Evolutionary conservation across 495 filamentous ascomycete species (phyloP).

Genomic region (Lentithecium fluviatile): DNA sequence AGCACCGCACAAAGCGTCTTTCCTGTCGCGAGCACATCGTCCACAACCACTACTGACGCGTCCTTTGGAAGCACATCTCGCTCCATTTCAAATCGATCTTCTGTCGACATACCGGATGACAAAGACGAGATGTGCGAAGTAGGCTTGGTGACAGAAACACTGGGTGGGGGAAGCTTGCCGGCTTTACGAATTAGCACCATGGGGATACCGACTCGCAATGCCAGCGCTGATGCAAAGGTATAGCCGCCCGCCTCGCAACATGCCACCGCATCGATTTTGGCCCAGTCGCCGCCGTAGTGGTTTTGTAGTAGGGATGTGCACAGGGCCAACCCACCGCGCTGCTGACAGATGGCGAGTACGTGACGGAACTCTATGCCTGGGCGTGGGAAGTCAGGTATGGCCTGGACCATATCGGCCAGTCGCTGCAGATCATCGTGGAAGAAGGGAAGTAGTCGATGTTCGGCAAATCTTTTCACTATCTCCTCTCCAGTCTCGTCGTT

Average conservation of each 20-base stretch:
- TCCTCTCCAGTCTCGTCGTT: conserved; percentile 50
- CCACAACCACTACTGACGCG: conserved; percentile 57
- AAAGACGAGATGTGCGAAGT: conserved; percentile 59
- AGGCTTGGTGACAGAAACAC: conserved; percentile 51
- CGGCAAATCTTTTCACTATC: conserved; percentile 47
- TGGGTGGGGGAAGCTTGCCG: conserved; percentile 61
- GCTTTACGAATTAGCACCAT: conserved; percentile 58
- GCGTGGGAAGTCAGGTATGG: conserved; percentile 53
- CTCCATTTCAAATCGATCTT: conserved; percentile 55
- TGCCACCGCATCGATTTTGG: conserved; percentile 48
- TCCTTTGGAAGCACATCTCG: conserved; percentile 47
- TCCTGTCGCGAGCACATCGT: conserved; percentile 64
- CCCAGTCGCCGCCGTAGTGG: conserved; percentile 54
- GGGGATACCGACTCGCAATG: conserved; percentile 47
- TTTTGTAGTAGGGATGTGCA: conserved; percentile 55
- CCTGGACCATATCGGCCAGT: conserved; percentile 54
- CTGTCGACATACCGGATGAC: conserved; percentile 38
- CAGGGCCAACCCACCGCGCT: conserved; percentile 53
- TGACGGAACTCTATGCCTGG: conserved; percentile 54
- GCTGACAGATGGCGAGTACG: conserved; percentile 59
- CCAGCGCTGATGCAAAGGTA: conserved; percentile 57
- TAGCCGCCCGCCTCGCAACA: conserved; percentile 61
- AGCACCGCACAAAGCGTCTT: conserved; percentile 60
- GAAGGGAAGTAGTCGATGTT: conserved; percentile 52
- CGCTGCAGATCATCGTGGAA: conserved; percentile 51